Conservation (phyloP, 2,329 filamentous ascomycete species). For the Alternaria rosae region DNA sequence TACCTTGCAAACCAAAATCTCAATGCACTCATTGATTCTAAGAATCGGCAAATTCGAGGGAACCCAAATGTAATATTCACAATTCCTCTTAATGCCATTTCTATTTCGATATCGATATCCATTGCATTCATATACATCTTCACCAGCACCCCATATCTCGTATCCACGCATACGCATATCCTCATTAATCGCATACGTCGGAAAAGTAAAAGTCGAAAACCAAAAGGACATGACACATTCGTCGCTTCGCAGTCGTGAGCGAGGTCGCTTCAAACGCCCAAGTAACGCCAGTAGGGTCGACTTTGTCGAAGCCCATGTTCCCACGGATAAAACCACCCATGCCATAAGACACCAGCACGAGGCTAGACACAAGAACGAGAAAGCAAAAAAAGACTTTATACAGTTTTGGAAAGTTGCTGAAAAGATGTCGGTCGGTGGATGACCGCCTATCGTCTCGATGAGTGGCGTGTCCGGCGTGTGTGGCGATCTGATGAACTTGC, state of each 20-base stretch:
- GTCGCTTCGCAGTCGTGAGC: slow-evolving; percentile 2
- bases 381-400: slow-evolving; percentile 9
- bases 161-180: slow-evolving; percentile 1
- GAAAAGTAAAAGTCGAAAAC: not conserved
- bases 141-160: not conserved
- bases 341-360: not conserved
- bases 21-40: no score
- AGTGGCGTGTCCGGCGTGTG: slow-evolving; percentile 50
- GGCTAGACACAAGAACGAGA: not conserved
- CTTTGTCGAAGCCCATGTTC: not conserved
- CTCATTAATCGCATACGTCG: slow-evolving; percentile 3
- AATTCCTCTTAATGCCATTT: not conserved
- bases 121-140: slow-evolving; percentile 2
- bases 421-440: not conserved
- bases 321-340: not conserved
- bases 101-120: not conserved
- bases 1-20: no score
- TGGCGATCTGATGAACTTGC: slow-evolving; percentile 54
- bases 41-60: no score
- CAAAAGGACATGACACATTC: not conserved
- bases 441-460: slow-evolving; percentile 34
- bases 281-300: not conserved
- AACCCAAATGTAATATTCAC: not conserved
- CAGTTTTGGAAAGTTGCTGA: slow-evolving; percentile 1
- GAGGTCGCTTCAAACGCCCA: not conserved